Evolutionary conservation across 495 filamentous ascomycete genomes (phyloP), one percentile per base, ranked within the genome.

Genomic region (Chaetomium tenue): DNA sequence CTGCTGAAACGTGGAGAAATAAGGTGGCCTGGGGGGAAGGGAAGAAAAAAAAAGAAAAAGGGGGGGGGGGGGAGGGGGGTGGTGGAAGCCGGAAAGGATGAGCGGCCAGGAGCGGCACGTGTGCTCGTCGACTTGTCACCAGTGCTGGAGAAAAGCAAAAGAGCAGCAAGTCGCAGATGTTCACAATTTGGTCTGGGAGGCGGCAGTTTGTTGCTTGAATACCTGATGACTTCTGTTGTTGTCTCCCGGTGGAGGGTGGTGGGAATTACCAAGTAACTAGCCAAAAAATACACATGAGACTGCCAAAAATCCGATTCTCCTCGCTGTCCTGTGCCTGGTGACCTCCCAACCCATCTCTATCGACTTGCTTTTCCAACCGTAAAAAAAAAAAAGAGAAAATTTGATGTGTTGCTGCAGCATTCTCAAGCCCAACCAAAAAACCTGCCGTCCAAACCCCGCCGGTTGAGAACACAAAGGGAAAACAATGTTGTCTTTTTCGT

Each of bases 1-100:
- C 7, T 47, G 47, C n/a, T 61, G 59, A 52, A 61, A 61, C 59
- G 59, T 61, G 59, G 59, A 61, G 59, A 52, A 40, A 42, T 5
- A 9, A n/a, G 40, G 26, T 39, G 46, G 30, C 18, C 42, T 37
- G 25, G 15, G 44, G 20, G 54, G 40, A 12, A 3, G 39, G 40
- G 13, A 18, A 6, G 33, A 8, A 12, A 11, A 8, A 11, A 37
- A 30, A 30, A 30, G 28, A 6, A 30, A 30, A 30, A 30, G 6
- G 6, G 6, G 28, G 33, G 33, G 33, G 33, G 33, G 11, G 33
- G 33, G n/a, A 16, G 7, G 30, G 7, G 22, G 2, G 39, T 15
- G 20, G n/a, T 16, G 5, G 3, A 44, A 26, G n/a, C 15, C 3
- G 23, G n/a, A 3, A 57, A 57, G 11, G 12, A 18, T 20, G 47